phyloP scores from a whole-genome alignment of 108 stramenopile species.

The Ochromonas danica region DNA sequence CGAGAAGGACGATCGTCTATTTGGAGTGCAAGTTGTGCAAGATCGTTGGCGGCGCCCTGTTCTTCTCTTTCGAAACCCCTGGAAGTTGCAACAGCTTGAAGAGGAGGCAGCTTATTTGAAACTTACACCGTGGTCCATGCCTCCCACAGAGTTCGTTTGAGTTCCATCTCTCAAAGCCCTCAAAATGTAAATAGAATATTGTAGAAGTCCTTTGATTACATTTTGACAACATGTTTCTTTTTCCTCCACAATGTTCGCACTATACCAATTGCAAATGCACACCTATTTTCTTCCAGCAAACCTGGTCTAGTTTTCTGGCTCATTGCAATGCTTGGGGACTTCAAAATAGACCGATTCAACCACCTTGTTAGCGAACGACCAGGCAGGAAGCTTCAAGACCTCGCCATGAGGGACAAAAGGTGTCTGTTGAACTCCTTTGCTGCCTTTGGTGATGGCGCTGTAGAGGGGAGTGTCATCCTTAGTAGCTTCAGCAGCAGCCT shows the following conservation, averaged over 20 bases:
- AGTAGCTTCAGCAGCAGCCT: background rate
- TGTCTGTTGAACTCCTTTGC: background rate
- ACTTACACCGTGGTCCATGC: constrained; percentile 49
- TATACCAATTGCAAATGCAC: too few relatives aligned
- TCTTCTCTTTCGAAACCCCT: constrained; percentile 86
- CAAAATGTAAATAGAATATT: too few relatives aligned
- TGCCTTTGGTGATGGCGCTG: background rate
- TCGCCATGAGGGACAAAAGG: background rate
- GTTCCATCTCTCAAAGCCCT: too few relatives aligned
- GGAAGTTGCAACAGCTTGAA: constrained; percentile 78
- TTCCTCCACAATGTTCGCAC: too few relatives aligned
- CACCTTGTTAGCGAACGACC: background rate
- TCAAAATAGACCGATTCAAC: background rate
- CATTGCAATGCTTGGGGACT: too few relatives aligned
- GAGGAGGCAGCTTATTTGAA: constrained; percentile 60
- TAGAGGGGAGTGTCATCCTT: background rate
- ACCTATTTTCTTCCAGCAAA: too few relatives aligned
- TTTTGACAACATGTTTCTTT: too few relatives aligned
- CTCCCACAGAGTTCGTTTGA: too few relatives aligned
- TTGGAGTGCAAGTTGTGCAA: constrained; percentile 82
- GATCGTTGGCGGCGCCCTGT: constrained; percentile 86
- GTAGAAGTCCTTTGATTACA: too few relatives aligned
- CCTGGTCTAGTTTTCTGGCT: background rate
- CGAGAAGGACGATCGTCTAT: constrained; percentile 78
- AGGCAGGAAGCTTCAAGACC: background rate